Percentiles rank a stretch among this genome's conserved stretches.
Evolutionary conservation across 352 stramenopile species (phyloP).

Genomic region (Globisporangium paddicum): DNA sequence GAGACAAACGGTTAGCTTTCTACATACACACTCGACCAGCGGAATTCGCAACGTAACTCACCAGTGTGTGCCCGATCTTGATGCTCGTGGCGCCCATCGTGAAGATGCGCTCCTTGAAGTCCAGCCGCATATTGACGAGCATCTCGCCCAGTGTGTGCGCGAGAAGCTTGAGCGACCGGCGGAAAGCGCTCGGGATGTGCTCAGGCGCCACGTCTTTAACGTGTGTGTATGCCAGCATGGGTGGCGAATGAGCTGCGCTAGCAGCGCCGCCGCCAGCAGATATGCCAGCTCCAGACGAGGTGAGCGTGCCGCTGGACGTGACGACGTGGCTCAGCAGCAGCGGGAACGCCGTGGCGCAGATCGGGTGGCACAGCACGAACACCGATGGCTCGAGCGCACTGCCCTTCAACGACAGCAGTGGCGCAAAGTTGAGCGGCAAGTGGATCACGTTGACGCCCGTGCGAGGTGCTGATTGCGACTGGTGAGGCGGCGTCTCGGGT

Average conservation of each 20-base stretch:
- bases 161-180: slow-evolving; percentile 58
- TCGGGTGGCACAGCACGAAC: slow-evolving; percentile 66
- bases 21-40: too few species aligned
- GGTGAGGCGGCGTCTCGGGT: not conserved
- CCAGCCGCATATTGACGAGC: slow-evolving; percentile 36
- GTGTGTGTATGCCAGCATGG: slow-evolving; percentile 31
- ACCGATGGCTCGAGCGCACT: slow-evolving; percentile 44
- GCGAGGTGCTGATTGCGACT: not conserved
- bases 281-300: not conserved
- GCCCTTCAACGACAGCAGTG: slow-evolving; percentile 42
- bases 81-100: slow-evolving; percentile 62
- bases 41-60: slow-evolving; percentile 11
- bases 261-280: not conserved
- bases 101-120: slow-evolving; percentile 71
- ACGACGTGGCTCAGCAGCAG: slow-evolving; percentile 57
- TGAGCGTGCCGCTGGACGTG: not conserved
- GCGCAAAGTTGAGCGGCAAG: slow-evolving; percentile 51
- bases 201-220: slow-evolving; percentile 64
- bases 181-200: slow-evolving; percentile 58
- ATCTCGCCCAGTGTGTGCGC: slow-evolving; percentile 61
- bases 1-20: slow-evolving; percentile 2
- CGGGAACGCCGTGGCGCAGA: slow-evolving; percentile 64
- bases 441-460: slow-evolving; percentile 37
- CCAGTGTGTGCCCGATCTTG: slow-evolving; percentile 77
- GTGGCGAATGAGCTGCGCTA: not conserved